Percentiles rank a stretch among this genome's conserved stretches.
Evolutionary conservation across 2,329 filamentous ascomycete species (phyloP).

Genomic region (Calonectria pseudoturangicola): DNA sequence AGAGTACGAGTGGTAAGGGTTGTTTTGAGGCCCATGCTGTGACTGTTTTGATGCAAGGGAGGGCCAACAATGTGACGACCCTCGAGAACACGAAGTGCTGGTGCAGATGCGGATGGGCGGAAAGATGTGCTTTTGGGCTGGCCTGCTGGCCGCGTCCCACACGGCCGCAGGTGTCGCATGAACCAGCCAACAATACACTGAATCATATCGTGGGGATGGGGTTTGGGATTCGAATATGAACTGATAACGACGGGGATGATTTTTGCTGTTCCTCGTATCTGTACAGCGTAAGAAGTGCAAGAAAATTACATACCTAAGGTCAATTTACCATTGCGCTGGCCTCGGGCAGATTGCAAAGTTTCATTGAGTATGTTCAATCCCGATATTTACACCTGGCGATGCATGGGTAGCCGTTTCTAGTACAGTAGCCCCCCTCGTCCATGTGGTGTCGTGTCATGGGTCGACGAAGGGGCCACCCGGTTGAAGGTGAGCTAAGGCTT

Average conservation of each 20-base stretch:
- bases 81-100: conserved; percentile 9
- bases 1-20: conserved; percentile 93
- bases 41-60: conserved; percentile 24
- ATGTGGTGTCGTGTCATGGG: conserved; percentile 35
- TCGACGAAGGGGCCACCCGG: conserved; percentile 21
- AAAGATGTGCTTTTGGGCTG: conserved; percentile 32
- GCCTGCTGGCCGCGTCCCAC: conserved; percentile 40
- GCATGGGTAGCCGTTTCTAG: conserved; percentile 33
- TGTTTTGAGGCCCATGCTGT: conserved; percentile 33
- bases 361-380: conserved; percentile 8
- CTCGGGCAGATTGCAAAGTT: conserved; percentile 21
- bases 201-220: conserved; percentile 39
- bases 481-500: conserved; percentile 25
- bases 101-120: conserved; percentile 29
- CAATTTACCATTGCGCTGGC: conserved; percentile 17
- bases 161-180: conserved; percentile 44
- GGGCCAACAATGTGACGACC: conserved; percentile 18
- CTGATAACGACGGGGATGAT: conserved; percentile 26
- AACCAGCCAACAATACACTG: conserved; percentile 54
- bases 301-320: conserved; percentile 31
- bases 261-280: conserved; percentile 37
- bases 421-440: conserved; percentile 30
- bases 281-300: conserved; percentile 44
- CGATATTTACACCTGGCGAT: conserved; percentile 36
- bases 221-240: conserved; percentile 29